A percentile compares a stretch with the other conserved stretches of the same genome.
phyloP scores from a whole-genome alignment of 768 basidiomycete species.

The Boletus subcaerulescens region DNA sequence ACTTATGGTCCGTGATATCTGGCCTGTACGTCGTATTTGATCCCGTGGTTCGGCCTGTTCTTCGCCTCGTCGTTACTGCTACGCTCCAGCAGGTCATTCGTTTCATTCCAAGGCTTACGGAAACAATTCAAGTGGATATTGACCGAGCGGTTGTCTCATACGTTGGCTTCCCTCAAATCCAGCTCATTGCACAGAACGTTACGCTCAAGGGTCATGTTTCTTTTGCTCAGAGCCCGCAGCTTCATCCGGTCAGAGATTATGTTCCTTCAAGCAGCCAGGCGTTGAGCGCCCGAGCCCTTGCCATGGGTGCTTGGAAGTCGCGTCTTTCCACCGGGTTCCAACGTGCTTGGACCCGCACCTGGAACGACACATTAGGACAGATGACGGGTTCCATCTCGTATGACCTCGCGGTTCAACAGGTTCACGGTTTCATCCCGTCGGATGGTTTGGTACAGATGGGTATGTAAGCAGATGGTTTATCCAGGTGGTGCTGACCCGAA shows the following conservation, averaged over 20 bases:
- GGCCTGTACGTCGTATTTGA: slow-evolving; percentile 46
- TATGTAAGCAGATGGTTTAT: slow-evolving; percentile 16
- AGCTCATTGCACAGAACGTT: slow-evolving; percentile 49
- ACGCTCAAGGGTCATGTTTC: slow-evolving; percentile 52
- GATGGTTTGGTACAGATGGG: slow-evolving; percentile 24
- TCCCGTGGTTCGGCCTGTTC: slow-evolving; percentile 58
- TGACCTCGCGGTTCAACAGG: slow-evolving; percentile 45
- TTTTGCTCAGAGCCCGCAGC: slow-evolving; percentile 49
- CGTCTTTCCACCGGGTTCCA: slow-evolving; percentile 57
- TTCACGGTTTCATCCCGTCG: slow-evolving; percentile 42
- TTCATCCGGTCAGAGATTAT: slow-evolving; percentile 10
- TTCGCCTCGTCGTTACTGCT: slow-evolving; percentile 54
- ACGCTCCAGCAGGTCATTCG: slow-evolving; percentile 57
- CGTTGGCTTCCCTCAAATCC: slow-evolving; percentile 48
- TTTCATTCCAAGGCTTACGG: slow-evolving; percentile 65
- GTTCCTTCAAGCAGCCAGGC: slow-evolving; percentile 12
- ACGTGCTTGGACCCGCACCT: slow-evolving; percentile 65
- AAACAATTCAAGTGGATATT: slow-evolving; percentile 66
- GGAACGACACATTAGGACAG: slow-evolving; percentile 66
- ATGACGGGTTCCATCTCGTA: slow-evolving; percentile 57
- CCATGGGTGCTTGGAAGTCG: slow-evolving; percentile 61
- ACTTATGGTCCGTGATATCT: slow-evolving; percentile 32
- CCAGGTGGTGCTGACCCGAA: not conserved
- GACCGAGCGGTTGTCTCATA: slow-evolving; percentile 53
- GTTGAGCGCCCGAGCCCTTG: slow-evolving; percentile 37